Base-by-base conservation (phyloP, 345 rosid genomes). In the Ceriops decandra region DNA sequence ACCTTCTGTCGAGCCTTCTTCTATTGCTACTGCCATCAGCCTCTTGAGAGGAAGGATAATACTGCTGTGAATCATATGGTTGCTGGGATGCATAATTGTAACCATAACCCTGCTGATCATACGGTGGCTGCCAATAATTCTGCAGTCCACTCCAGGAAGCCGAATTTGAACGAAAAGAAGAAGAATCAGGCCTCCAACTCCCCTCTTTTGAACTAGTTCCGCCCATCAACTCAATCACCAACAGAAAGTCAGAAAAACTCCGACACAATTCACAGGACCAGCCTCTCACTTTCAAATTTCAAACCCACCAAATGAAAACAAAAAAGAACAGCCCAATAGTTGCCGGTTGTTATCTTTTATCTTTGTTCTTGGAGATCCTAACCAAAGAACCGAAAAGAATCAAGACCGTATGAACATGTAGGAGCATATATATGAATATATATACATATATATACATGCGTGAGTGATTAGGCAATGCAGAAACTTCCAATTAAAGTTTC, bases 1-100 rank as follows among this genome's bases (percentile, higher is more conserved):
- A 90, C 84, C 76, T 89, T 42, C 91, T 82, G 7, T 90, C 95
- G 68, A 90, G 81, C 71, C 47, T 82, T 82, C 80, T 89, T 60
- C 70, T 83, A 66, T 81, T 77, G 28, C 72, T 62, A 63, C 79
- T 77, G 24, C 71, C 66, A 20, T 66, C 57, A 9, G n/a, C 24
- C 42, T 76, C 68, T 31, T 73, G 87, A 72, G 77, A 46, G 15
- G 56, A 51, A 8, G 82, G 59, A 74, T 69, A 62, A 60, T 77
- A 61, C 28, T 61, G 83, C 22, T 67, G 81, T 36, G 82, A 62
- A 2, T 38, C 62, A 68, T 82, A 81, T 15, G 76, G 52, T 54
- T 76, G 80, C 26, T 70, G 64, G 63, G 83, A 69, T 74, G 76
- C 49, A 7, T 70, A 52, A 59, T 28, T 53, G 31, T 79, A 80